These are phyloP conservation scores for Paramecium octaurelia DNA, from an alignment of 73 alveolate genomes.

Conservation along the genomic window DNA sequence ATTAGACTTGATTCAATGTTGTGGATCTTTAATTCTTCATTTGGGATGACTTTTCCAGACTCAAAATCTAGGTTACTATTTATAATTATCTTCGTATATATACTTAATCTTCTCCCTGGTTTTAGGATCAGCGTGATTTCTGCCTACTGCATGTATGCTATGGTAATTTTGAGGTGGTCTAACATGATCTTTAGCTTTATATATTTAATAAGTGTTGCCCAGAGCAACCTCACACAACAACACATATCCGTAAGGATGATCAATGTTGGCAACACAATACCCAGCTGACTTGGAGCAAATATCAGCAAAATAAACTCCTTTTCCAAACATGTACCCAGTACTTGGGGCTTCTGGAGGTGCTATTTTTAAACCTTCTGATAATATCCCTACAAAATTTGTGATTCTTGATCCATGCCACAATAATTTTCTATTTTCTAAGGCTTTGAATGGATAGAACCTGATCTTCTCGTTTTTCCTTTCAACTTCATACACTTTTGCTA, in stretches of 20 bases:
- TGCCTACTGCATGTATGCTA: slow-evolving; percentile 82
- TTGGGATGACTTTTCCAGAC: slow-evolving; percentile 62
- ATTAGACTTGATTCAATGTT: slow-evolving; percentile 65
- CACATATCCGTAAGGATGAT: slow-evolving; percentile 76
- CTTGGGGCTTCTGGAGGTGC: slow-evolving; percentile 91
- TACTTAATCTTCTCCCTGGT: neutral
- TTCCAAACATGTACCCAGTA: slow-evolving; percentile 95
- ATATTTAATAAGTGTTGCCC: slow-evolving; percentile 80
- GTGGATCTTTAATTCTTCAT: slow-evolving; percentile 50
- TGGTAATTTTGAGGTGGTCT: slow-evolving; percentile 73
- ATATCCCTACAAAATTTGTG: slow-evolving; percentile 79
- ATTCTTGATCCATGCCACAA: slow-evolving; percentile 86
- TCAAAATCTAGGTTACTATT: neutral
- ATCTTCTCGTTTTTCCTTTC: slow-evolving; percentile 67
- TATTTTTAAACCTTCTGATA: slow-evolving; percentile 82
- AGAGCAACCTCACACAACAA: slow-evolving; percentile 92
- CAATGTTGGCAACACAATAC: slow-evolving; percentile 73
- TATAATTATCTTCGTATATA: neutral
- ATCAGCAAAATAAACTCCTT: slow-evolving; percentile 97
- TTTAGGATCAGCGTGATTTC: slow-evolving; percentile 44
- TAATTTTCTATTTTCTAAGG: slow-evolving; percentile 63
- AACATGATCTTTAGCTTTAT: slow-evolving; percentile 66
- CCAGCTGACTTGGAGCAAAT: slow-evolving; percentile 82
- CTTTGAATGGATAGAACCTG: slow-evolving; percentile 60
- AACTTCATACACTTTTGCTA: slow-evolving; percentile 54